These are phyloP conservation scores for Nicotiana tomentosiformis DNA, from an alignment of 257 asterid species.

Conservation along the genomic window DNA sequence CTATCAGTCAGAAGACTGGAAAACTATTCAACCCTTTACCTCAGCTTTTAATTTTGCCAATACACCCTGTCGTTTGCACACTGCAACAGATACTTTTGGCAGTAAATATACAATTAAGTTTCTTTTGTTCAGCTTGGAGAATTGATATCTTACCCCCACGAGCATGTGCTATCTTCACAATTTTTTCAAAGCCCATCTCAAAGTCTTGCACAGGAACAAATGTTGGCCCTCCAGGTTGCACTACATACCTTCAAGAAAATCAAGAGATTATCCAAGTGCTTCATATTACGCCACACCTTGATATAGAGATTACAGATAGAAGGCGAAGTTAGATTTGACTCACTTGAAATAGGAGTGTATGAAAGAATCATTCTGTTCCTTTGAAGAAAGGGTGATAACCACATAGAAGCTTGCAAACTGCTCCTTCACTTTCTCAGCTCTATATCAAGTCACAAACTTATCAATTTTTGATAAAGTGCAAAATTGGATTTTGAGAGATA, in stretches of 20 bases:
- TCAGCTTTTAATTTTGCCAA: constrained; percentile 66
- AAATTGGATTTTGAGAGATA: constrained; percentile 9
- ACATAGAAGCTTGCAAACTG: constrained; percentile 87
- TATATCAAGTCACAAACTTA: constrained; percentile 19
- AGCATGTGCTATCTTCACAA: constrained; percentile 78
- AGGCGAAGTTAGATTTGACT: constrained; percentile 23
- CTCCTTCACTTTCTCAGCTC: constrained; percentile 66
- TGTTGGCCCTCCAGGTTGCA: constrained; percentile 80
- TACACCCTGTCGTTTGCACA: constrained; percentile 72
- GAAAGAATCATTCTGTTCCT: constrained; percentile 67
- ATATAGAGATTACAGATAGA: constrained; percentile 6
- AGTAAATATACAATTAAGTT: constrained; percentile 10
- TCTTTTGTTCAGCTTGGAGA: constrained; percentile 9
- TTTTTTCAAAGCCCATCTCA: constrained; percentile 96
- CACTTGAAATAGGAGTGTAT: constrained; percentile 75
- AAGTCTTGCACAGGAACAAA: constrained; percentile 75
- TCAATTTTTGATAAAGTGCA: neutral
- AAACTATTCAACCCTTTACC: constrained; percentile 35
- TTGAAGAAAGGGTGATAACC: constrained; percentile 76
- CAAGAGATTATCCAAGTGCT: constrained; percentile 12
- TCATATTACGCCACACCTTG: constrained; percentile 11
- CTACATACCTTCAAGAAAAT: constrained; percentile 45
- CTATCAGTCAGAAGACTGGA: neutral
- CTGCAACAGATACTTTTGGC: constrained; percentile 36
- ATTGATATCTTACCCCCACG: constrained; percentile 63